Base-by-base conservation (phyloP, 2,329 filamentous ascomycete species). In the Lachnellula arida region DNA sequence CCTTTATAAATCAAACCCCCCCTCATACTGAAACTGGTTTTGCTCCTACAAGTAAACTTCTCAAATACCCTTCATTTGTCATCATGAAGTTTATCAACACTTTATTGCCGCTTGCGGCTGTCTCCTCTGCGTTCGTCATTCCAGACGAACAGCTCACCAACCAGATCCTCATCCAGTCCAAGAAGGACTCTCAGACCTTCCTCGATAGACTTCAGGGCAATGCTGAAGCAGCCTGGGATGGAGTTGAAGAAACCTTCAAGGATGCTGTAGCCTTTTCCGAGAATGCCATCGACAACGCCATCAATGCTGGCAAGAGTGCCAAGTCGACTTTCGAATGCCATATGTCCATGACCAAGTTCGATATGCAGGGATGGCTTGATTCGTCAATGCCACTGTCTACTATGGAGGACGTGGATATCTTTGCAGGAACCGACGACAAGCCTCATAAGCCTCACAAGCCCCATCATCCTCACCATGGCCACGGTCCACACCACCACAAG, bases 101-200 rank as follows among this genome's bases (percentile, higher is more conserved):
- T 48, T 61, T 81, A 46, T 65, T 82, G 58, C 75, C 78, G 55
- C 70, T 81, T 49, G 75, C 76, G 63, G 76, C 78, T 32, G 60
- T 79, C 49, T 70, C 74, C 59, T 71, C 77, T 51, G 79, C 79
- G 25, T 75, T 82, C 52, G 77, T 82, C 56, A 71, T 84, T 49
- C 78, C 79, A 15, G 73, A 80, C 48, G 73, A 79, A 60, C 65
- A 77, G 53, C 70, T 79, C 19, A 73, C 79, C 57, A 70, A 72
- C 44, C 68, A 76, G 40, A 58, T 78, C 46, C 61, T 70, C 43
- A 65, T 75, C 49, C 70, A 76, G 59, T 65, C 69, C 56, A 63
- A 74, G 19, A 60, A 62, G 35, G 47, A 60, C 19, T 56, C 64
- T n/a, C 62, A 65, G 48, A 60, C 65, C 23, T 65, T 70, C 58